These are phyloP conservation scores for Neocatenulostroma microsporum DNA, from an alignment of 2,329 filamentous ascomycete species.

Conservation along the genomic window DNA sequence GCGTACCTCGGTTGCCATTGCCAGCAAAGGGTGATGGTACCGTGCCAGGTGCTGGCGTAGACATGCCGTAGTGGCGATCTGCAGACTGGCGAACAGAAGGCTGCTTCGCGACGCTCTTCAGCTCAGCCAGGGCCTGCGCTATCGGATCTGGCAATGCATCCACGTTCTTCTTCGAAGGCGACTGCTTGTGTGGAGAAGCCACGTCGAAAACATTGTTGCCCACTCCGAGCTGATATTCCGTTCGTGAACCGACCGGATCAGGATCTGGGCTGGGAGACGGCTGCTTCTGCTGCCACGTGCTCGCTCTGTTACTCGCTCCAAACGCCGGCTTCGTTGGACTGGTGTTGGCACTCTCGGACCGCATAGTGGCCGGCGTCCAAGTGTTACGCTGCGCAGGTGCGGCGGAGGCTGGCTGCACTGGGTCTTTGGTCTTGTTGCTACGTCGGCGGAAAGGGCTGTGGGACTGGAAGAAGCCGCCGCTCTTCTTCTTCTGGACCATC, in stretches of 20 bases:
- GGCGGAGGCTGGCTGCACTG: conserved; percentile 37
- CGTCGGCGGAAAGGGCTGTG: conserved; percentile 78
- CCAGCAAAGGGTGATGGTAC: conserved; percentile 40
- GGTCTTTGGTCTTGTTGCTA: conserved; percentile 77
- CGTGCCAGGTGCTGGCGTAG: conserved; percentile 60
- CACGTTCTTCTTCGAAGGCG: conserved; percentile 25
- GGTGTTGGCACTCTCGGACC: conserved; percentile 33
- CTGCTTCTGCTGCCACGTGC: conserved; percentile 29
- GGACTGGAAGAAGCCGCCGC: conserved; percentile 87
- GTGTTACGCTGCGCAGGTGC: conserved; percentile 43
- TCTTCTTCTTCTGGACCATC: conserved; percentile 61
- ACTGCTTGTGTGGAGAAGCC: conserved; percentile 58
- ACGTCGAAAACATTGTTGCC: conserved; percentile 96
- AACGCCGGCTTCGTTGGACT: conserved; percentile 36
- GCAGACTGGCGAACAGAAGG: conserved; percentile 80
- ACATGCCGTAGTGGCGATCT: conserved; percentile 88
- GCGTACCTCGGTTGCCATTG: conserved; percentile 55
- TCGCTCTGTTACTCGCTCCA: conserved; percentile 20
- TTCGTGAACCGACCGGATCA: conserved; percentile 82
- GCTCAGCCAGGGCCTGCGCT: conserved; percentile 80
- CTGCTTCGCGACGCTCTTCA: conserved; percentile 81
- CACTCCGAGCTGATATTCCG: conserved; percentile 86
- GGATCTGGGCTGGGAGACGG: conserved; percentile 39
- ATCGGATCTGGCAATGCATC: conserved; percentile 76
- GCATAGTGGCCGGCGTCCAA: conserved; percentile 42